Evolutionary conservation across 106 monocot species (phyloP), one percentile per base, ranked within the genome.

Genomic region (Apostasia ramifera): DNA sequence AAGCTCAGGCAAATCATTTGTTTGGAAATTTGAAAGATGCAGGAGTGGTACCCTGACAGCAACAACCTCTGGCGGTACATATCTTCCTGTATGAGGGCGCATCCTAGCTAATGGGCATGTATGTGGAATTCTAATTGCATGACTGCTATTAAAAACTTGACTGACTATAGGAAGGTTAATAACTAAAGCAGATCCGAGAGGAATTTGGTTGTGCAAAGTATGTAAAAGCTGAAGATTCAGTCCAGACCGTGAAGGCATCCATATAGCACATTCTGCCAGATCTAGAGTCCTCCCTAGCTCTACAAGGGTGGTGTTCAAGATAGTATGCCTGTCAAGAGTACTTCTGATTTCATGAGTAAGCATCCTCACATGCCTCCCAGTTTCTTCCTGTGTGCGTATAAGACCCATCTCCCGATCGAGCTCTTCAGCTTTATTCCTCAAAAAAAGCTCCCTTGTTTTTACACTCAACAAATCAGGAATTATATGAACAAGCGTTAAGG

Each of bases 281-380:
- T 73, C 85, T 57, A 95, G 68, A 7, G 92, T 97, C 59, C 86
- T 80, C 12, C 92, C 95, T 13, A 97, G 73, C 73, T 91, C 84
- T 61, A 93, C 82, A 43, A 92, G 56, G 9, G 91, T 94, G 14
- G 91, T 94, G 68, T 80, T 88, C 26, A 26, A 26, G 26, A 70
- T 77, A 94, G 90, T n/a, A 90, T 94, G 84, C 41, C 90, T 77
- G 46, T 94, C 84, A 37, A 94, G 84, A 7, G 94, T 90, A 71
- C 94, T 94, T 71, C 94, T 72, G 55, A 94, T 94, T 75, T 94
- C 94, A 72, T 94, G 94, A 13, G 90, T 94, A 45, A 94, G 81
- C 94, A 87, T 94, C 50, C 85, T 78, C 10, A 90, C 94, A 75
- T 94, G 90, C 55, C 90, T 77, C 38, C 94, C 90, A 1, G 90